Percentiles rank a stretch among this genome's conserved stretches.
These are phyloP conservation scores for Evernia prunastri DNA, from an alignment of 495 filamentous ascomycete genomes.

Conservation along the genomic window DNA sequence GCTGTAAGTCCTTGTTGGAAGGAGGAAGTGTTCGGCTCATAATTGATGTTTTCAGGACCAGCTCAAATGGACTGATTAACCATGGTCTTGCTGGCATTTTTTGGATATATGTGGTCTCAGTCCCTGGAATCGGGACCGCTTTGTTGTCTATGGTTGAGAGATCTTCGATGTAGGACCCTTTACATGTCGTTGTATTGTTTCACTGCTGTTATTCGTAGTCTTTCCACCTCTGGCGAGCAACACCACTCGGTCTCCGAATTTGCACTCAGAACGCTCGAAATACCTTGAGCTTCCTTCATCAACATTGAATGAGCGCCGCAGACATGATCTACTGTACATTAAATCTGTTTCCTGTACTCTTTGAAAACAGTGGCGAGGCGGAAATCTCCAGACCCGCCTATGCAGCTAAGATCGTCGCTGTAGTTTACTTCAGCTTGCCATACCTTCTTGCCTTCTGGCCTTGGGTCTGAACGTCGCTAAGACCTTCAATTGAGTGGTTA, in stretches of 20 bases:
- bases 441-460: not conserved
- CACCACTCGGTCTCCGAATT: no score
- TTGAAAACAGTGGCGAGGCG: not conserved
- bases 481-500: not conserved
- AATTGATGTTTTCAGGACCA: no score
- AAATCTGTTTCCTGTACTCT: not conserved
- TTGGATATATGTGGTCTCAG: no score
- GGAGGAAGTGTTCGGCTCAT: no score
- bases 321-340: constrained; percentile 13
- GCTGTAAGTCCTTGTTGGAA: no score
- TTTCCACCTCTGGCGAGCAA: no score
- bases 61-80: no score
- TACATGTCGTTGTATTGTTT: no score
- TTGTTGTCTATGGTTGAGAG: not conserved
- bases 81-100: no score
- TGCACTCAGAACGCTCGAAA: not conserved
- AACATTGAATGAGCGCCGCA: constrained; percentile 42
- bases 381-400: not conserved
- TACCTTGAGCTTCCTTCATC: constrained; percentile 40
- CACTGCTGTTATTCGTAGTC: no score
- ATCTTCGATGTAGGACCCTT: not conserved
- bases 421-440: not conserved
- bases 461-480: not conserved
- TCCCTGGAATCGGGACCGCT: not conserved
- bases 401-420: not conserved